Evolutionary conservation across 2,329 filamentous ascomycete species (phyloP).

Genomic region (Phaeosphaeriaceae sp.): DNA sequence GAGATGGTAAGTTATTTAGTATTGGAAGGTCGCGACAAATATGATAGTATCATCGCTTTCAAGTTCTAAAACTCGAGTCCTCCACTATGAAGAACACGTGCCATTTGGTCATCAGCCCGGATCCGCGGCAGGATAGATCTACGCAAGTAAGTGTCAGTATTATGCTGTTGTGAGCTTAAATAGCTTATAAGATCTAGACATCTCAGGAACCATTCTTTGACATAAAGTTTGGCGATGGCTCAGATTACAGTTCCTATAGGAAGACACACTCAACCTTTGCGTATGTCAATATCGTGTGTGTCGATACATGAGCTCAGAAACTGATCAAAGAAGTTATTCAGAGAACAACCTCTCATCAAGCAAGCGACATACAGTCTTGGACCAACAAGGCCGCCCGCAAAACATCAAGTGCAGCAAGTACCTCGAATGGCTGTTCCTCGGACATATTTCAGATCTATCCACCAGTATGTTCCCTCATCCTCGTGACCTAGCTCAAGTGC

Average conservation of each 20-base stretch:
- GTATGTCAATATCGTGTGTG: neutral
- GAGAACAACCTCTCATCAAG: neutral
- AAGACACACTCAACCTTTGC: neutral
- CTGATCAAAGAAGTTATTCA: neutral
- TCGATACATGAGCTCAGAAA: neutral
- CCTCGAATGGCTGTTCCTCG: neutral
- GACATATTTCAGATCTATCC: neutral
- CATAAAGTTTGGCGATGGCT: neutral
- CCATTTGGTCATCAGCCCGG: neutral
- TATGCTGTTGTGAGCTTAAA: neutral
- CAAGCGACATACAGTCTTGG: neutral
- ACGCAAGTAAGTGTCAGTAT: neutral
- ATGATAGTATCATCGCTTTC: neutral
- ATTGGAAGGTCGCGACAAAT: neutral
- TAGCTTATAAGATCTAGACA: neutral
- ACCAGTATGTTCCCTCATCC: neutral
- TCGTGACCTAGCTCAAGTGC: neutral
- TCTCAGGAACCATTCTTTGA: neutral
- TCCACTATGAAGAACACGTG: neutral
- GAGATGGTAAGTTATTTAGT: neutral
- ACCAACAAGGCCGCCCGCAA: neutral
- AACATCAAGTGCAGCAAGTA: neutral
- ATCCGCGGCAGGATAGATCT: neutral
- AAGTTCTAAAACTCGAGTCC: neutral
- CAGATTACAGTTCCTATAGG: neutral